Percentiles rank a stretch among this genome's conserved stretches.
These are phyloP conservation scores for Ceratocystis cubensis DNA, from an alignment of 2,329 filamentous ascomycete genomes.

Conservation along the genomic window DNA sequence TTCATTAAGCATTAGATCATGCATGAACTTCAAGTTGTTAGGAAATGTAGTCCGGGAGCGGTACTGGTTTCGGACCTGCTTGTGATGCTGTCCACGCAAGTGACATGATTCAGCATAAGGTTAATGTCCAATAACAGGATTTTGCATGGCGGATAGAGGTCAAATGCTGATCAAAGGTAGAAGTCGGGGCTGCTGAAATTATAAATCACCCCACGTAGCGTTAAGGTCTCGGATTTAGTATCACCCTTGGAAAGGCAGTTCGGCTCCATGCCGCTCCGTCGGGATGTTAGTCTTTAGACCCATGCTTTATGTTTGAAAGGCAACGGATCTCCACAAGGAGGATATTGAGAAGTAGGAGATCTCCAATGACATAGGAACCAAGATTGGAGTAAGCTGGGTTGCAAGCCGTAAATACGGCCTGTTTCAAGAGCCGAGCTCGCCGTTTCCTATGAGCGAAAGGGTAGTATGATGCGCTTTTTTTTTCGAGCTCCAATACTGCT, in stretches of 20 bases:
- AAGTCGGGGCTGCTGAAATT: neutral
- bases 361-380: neutral
- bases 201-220: neutral
- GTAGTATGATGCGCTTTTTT: slow-evolving; percentile 1
- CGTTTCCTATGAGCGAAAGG: neutral
- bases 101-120: neutral
- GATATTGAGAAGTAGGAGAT: neutral
- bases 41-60: neutral
- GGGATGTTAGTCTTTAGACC: neutral
- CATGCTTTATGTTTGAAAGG: neutral
- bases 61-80: neutral
- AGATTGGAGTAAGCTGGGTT: neutral
- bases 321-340: neutral
- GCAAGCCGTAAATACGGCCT: neutral
- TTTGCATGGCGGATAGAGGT: neutral
- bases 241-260: neutral
- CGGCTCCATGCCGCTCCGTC: neutral
- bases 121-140: neutral
- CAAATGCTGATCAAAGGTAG: neutral
- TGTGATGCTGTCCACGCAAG: neutral
- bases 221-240: neutral
- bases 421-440: neutral
- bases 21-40: neutral
- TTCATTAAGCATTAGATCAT: neutral
- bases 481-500: neutral